Evolutionary conservation across 1,284 basidiomycete genomes (phyloP), one percentile per base, ranked within the genome.

Genomic region (Rhodotorula sp.): DNA sequence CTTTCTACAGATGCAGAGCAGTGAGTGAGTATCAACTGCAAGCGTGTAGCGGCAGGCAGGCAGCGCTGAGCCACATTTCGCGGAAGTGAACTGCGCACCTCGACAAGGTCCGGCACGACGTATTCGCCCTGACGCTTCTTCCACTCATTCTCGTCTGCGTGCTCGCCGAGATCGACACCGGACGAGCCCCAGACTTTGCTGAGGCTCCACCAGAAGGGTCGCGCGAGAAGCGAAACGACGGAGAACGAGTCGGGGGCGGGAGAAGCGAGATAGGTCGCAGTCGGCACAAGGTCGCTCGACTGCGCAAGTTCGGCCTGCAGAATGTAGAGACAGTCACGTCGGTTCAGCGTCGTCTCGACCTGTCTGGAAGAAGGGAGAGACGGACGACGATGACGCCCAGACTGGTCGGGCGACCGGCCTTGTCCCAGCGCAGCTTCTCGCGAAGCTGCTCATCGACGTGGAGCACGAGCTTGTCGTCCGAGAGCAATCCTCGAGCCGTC

Each of bases 151-250:
- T 75, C 68, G 41, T 77, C 76, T 0, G 67, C 70, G 17, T 52
- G 41, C 25, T 74, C 74, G 13, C 68, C 73, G 41, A 64, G 34
- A 7, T 67, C 70, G 13, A 57, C 48, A 8, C 13, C 23, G 1
- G 54, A 50, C 17, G 49, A 62, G 49, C 65, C 74, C 46, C 61
- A 55, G 52, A 75, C 64, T 34, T 63, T 67, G 8, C 61, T 63
- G n/a, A 77, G 57, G 1, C 72, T 66, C 77, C 77, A 78, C 72
- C 74, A 75, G 23, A 78, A 67, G 7, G 77, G 77, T 10, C 67
- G 66, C 0, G 73, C 55, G 60, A 77, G 72, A 27, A 77, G 61
- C 46, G 74, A 76, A 12, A 68, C 52, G 65, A 63, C 64, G 54
- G 72, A 54, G 68, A 65, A 62, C 45, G 66, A 49, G 3, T 63